Conservation (phyloP, 129 eudicot genomes). For the Solidago caesia region DNA sequence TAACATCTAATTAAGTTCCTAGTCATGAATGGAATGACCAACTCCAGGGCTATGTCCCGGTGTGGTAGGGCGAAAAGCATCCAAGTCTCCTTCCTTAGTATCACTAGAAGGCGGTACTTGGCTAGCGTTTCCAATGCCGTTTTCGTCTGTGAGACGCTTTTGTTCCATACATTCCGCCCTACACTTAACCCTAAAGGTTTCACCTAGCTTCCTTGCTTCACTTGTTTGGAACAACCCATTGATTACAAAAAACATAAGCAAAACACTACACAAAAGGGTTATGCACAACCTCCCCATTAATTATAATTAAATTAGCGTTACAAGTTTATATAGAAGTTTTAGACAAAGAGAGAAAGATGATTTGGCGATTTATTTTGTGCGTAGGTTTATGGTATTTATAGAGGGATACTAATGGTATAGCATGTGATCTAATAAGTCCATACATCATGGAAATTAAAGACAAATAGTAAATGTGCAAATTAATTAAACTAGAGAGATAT, state of each 20-base stretch:
- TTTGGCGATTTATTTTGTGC: slow-evolving; percentile 28
- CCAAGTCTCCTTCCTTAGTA: slow-evolving; percentile 35
- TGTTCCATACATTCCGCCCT: slow-evolving; percentile 7
- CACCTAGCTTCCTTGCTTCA: slow-evolving; percentile 40
- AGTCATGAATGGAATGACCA: slow-evolving; percentile 54
- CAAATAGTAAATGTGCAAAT: too few relatives aligned
- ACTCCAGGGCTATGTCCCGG: slow-evolving; percentile 80
- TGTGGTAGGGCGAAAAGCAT: slow-evolving; percentile 56
- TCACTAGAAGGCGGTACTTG: slow-evolving; percentile 18
- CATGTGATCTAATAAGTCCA: slow-evolving; percentile 25
- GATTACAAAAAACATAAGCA: slow-evolving; percentile 25
- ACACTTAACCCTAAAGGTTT: slow-evolving; percentile 5
- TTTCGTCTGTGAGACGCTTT: slow-evolving; percentile 19
- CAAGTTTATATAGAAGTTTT: slow-evolving; percentile 3
- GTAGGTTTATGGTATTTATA: slow-evolving; percentile 27
- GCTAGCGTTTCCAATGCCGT: slow-evolving; percentile 15
- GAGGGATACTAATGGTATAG: slow-evolving; percentile 14
- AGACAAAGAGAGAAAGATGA: slow-evolving; percentile 19
- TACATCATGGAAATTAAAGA: slow-evolving; percentile 13
- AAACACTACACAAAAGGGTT: slow-evolving; percentile 30
- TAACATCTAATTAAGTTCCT: not conserved
- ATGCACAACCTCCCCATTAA: slow-evolving; percentile 27
- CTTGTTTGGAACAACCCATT: slow-evolving; percentile 26
- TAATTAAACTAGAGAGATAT: too few relatives aligned
- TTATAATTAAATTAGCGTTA: not conserved